Conservation (phyloP, 176 grass and related monocot species). For the Stipa capillata region DNA sequence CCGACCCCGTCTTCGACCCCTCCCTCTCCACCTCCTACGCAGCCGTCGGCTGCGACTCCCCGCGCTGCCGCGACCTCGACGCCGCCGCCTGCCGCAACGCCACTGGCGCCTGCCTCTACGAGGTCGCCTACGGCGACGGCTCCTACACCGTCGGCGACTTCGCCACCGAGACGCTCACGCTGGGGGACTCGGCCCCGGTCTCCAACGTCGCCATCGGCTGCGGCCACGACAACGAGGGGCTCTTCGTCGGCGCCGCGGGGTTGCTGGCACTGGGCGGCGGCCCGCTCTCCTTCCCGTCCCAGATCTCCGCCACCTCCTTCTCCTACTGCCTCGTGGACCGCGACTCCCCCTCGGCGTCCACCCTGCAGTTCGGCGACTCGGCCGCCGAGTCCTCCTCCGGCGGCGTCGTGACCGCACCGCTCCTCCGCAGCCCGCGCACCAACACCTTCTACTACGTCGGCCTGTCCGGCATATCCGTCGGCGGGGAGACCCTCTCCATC, state of each 20-base stretch:
- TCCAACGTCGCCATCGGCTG: constrained; percentile 66
- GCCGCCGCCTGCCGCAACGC: constrained; percentile 78
- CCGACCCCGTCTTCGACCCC: constrained; percentile 76
- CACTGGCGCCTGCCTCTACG: constrained; percentile 47
- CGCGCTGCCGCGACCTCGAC: constrained; percentile 58
- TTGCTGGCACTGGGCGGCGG: constrained; percentile 67
- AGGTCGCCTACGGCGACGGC: constrained; percentile 92
- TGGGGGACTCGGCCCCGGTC: constrained; percentile 42
- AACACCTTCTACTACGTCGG: constrained; percentile 87
- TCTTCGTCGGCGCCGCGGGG: constrained; percentile 82
- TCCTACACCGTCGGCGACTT: constrained; percentile 97
- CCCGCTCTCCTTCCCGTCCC: constrained; percentile 80
- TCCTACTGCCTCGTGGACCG: constrained; percentile 99
- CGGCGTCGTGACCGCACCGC: constrained; percentile 40
- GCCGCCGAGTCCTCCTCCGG: not conserved
- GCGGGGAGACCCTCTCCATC: constrained; percentile 54
- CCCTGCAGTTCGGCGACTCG: constrained; percentile 42
- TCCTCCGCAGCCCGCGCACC: constrained; percentile 44
- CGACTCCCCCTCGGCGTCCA: constrained; percentile 72
- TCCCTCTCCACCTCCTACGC: constrained; percentile 62
- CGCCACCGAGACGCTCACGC: constrained; percentile 72
- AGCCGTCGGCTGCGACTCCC: constrained; percentile 52
- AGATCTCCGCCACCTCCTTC: constrained; percentile 67
- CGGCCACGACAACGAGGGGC: constrained; percentile 93
- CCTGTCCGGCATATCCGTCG: constrained; percentile 52